Evolutionary conservation across 495 filamentous ascomycete genomes (phyloP).

Genomic region (Aspergillus egyptiacus): DNA sequence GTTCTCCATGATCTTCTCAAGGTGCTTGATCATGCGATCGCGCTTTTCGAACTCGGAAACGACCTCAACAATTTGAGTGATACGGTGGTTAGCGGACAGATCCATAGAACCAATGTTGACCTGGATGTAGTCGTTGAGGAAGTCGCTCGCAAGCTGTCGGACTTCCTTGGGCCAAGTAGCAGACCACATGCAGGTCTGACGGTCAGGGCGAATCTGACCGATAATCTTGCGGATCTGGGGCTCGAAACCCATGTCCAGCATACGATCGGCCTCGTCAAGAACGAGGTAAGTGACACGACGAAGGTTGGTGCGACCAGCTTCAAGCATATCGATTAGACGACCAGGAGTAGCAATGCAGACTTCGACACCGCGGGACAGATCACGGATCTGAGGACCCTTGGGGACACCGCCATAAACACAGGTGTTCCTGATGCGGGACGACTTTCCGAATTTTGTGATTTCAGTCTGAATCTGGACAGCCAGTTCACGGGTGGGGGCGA

Average conservation of each 20-base stretch:
- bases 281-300: constrained; percentile 97
- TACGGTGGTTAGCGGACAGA: constrained; percentile 95
- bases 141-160: constrained; percentile 89
- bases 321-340: constrained; percentile 97
- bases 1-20: constrained; percentile 97
- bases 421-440: constrained; percentile 95
- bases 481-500: constrained; percentile 94
- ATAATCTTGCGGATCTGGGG: constrained; percentile 98
- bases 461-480: constrained; percentile 98
- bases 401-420: constrained; percentile 99
- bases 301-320: constrained; percentile 95
- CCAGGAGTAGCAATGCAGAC: constrained; percentile 98
- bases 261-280: constrained; percentile 97
- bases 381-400: constrained; percentile 91
- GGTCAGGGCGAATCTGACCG: constrained; percentile 92
- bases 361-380: constrained; percentile 88
- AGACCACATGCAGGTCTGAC: constrained; percentile 99
- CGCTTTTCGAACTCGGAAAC: constrained; percentile 96
- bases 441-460: constrained; percentile 99
- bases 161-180: constrained; percentile 99
- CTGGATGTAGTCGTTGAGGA: constrained; percentile 94
- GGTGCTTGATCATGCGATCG: constrained; percentile 92
- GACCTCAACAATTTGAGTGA: constrained; percentile 95
- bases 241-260: constrained; percentile 99
- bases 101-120: constrained; percentile 98